Conservation (phyloP, 2,329 filamentous ascomycete species). For the Aspergillus japonicus region DNA sequence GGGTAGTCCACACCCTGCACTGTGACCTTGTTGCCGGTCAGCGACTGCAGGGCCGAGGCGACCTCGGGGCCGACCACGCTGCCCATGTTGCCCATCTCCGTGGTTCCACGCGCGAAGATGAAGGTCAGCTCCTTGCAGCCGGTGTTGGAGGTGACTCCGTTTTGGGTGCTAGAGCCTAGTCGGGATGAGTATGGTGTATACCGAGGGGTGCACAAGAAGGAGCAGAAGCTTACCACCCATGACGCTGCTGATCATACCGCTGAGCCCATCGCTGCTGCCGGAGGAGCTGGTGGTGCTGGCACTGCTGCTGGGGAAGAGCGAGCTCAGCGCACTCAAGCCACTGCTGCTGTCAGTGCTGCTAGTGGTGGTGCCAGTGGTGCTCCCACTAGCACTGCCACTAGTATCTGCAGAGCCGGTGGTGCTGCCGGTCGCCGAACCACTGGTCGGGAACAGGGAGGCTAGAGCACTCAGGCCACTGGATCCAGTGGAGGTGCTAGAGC, state of each 20-base stretch:
- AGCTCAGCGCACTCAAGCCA: not conserved
- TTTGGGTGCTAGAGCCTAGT: conserved; percentile 34
- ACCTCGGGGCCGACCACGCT: conserved; percentile 41
- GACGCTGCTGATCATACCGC: not conserved
- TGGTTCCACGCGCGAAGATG: conserved; percentile 46
- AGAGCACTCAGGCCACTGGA: conserved; percentile 14
- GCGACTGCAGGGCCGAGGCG: conserved; percentile 23
- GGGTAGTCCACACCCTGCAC: conserved; percentile 37
- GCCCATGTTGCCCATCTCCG: conserved; percentile 46
- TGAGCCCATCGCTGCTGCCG: not conserved
- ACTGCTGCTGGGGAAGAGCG: not conserved
- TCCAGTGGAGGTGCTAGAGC: not conserved
- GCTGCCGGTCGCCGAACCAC: not conserved
- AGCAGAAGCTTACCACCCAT: not conserved
- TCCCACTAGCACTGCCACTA: not conserved
- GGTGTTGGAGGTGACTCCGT: conserved; percentile 39
- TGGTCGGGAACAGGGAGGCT: conserved; percentile 13
- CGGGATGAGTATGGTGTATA: not conserved
- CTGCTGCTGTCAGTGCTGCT: not conserved
- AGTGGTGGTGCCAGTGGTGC: not conserved
- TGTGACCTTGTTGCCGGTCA: conserved; percentile 27
- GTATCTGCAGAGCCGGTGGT: not conserved
- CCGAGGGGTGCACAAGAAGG: not conserved
- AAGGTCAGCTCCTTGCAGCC: conserved; percentile 45
- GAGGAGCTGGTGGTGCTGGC: not conserved